Conservation (phyloP, 768 basidiomycete species). For the Amanita rubescens region DNA sequence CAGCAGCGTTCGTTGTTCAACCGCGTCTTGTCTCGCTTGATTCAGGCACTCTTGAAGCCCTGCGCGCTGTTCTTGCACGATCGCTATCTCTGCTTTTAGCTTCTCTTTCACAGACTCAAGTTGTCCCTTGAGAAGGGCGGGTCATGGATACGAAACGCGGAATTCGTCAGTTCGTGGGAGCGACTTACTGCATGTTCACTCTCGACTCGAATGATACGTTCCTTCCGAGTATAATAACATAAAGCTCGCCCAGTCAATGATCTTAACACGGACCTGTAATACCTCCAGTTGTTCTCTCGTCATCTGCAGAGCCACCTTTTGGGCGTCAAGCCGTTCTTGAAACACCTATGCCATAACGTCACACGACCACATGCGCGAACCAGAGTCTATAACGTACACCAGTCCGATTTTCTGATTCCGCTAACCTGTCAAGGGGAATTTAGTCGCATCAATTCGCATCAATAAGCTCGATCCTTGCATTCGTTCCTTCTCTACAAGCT, state of each 20-base stretch:
- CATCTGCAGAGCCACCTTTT: constrained; percentile 31
- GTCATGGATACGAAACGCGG: background rate
- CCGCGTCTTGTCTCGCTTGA: constrained; percentile 12
- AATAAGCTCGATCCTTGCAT: background rate
- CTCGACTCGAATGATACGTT: constrained; percentile 30
- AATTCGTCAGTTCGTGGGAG: constrained; percentile 7
- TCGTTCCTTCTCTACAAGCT: background rate
- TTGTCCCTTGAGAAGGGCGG: constrained; percentile 9
- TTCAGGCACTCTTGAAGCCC: constrained; percentile 17
- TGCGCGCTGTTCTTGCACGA: constrained; percentile 33
- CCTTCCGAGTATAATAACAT: constrained; percentile 17
- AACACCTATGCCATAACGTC: constrained; percentile 10
- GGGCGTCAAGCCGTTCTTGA: constrained; percentile 33
- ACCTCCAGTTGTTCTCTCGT: constrained; percentile 27
- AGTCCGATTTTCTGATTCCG: background rate
- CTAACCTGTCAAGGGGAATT: background rate
- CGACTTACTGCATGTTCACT: constrained; percentile 25
- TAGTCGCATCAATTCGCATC: background rate
- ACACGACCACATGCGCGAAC: background rate
- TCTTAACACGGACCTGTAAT: constrained; percentile 4
- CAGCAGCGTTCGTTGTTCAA: background rate
- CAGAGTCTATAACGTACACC: background rate
- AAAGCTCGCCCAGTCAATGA: constrained; percentile 9
- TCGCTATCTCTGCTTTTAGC: constrained; percentile 30
- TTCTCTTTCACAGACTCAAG: constrained; percentile 26